Evolutionary conservation across 352 stramenopile species (phyloP).

Genomic region (Saprolegnia diclina): DNA sequence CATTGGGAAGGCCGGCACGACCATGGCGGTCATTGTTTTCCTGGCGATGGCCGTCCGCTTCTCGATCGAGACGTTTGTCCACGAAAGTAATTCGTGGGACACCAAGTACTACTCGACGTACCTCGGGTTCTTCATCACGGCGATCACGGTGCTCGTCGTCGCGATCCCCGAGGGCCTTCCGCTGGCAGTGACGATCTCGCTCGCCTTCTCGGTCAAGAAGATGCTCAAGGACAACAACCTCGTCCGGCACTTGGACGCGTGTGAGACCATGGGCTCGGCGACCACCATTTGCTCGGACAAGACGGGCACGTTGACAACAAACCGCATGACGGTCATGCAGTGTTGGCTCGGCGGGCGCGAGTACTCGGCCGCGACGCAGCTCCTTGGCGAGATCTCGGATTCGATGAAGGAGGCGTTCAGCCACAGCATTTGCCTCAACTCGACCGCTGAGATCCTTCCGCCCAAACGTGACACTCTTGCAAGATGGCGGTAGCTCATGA

Average conservation of each 20-base stretch:
- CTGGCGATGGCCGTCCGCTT: conserved; percentile 54
- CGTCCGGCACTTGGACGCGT: conserved; percentile 75
- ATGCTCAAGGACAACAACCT: conserved; percentile 87
- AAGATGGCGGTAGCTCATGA: background rate
- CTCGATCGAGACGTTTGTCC: conserved; percentile 39
- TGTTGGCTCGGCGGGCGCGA: conserved; percentile 67
- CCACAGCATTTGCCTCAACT: conserved; percentile 66
- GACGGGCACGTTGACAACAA: conserved; percentile 94
- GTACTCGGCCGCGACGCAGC: conserved; percentile 46
- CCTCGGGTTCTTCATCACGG: conserved; percentile 63
- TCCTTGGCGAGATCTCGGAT: conserved; percentile 51
- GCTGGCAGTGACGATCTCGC: conserved; percentile 94
- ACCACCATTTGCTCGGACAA: conserved; percentile 94
- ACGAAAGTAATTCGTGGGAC: conserved; percentile 33
- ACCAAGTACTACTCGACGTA: conserved; percentile 38
- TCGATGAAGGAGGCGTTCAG: conserved; percentile 60
- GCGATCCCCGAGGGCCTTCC: conserved; percentile 95
- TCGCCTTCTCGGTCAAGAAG: conserved; percentile 90
- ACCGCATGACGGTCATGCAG: conserved; percentile 95
- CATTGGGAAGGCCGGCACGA: conserved; percentile 52
- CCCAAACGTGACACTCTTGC: conserved; percentile 30
- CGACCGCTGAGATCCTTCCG: conserved; percentile 62
- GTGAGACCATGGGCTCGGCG: conserved; percentile 89
- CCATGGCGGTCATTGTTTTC: conserved; percentile 51
- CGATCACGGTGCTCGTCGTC: conserved; percentile 87